phyloP scores from a whole-genome alignment of 2,329 filamentous ascomycete genomes.

The Paramyrothecium roridum region DNA sequence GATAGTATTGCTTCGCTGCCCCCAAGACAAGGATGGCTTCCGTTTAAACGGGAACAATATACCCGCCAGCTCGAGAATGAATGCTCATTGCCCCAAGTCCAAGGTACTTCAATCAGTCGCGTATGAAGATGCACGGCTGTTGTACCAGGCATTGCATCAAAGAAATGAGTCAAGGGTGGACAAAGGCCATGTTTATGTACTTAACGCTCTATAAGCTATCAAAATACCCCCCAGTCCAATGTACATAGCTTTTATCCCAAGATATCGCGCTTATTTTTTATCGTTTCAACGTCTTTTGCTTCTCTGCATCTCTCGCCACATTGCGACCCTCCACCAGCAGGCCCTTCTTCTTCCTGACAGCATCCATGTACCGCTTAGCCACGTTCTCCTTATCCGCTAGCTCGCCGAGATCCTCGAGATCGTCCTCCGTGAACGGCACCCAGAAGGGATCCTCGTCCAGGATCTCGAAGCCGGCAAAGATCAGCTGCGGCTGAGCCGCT shows the following conservation, averaged over 20 bases:
- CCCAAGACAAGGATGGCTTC: too few species aligned
- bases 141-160: too few species aligned
- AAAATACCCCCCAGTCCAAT: neutral
- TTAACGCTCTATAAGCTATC: too few species aligned
- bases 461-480: constrained; percentile 90
- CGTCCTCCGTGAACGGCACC: constrained; percentile 95
- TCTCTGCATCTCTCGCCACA: constrained; percentile 84
- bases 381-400: constrained; percentile 92
- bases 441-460: constrained; percentile 96
- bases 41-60: too few species aligned
- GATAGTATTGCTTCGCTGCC: too few species aligned
- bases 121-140: too few species aligned
- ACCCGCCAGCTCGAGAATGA: too few species aligned
- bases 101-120: too few species aligned
- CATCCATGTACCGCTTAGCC: constrained; percentile 93
- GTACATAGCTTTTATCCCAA: neutral
- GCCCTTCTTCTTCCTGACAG: constrained; percentile 82
- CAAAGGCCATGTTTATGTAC: neutral
- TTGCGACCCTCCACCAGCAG: constrained; percentile 76
- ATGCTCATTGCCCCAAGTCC: too few species aligned
- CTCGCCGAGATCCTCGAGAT: constrained; percentile 93
- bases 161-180: too few species aligned
- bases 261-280: constrained; percentile 22
- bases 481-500: constrained; percentile 85
- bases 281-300: constrained; percentile 72